phyloP scores from a whole-genome alignment of 2,329 filamentous ascomycete genomes.

The Aureobasidium sp. region DNA sequence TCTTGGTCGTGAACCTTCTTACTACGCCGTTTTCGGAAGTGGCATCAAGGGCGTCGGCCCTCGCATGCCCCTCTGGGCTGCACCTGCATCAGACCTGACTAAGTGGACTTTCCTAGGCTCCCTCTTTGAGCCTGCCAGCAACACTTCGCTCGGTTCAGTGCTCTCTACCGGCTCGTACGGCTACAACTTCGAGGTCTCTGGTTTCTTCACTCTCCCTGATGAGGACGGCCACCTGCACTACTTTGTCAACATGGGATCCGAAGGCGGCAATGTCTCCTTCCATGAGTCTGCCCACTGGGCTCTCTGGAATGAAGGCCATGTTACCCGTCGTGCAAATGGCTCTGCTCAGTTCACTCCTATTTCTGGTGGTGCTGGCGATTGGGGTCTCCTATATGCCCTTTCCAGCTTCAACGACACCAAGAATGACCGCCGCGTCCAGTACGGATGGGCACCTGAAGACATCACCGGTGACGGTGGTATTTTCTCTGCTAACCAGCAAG shows the following conservation, averaged over 20 bases:
- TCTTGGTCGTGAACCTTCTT: constrained; percentile 35
- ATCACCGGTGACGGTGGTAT: constrained; percentile 28
- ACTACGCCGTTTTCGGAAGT: constrained; percentile 38
- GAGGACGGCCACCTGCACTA: constrained; percentile 37
- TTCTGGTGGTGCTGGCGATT: constrained; percentile 38
- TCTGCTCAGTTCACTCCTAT: constrained; percentile 37
- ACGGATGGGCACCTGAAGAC: constrained; percentile 41
- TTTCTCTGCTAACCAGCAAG: constrained; percentile 35
- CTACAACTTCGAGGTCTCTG: constrained; percentile 42
- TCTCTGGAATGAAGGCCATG: constrained; percentile 38
- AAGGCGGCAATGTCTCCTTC: constrained; percentile 38
- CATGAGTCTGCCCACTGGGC: constrained; percentile 34
- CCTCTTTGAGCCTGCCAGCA: constrained; percentile 37
- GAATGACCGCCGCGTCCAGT: constrained; percentile 40
- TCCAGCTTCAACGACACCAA: constrained; percentile 42
- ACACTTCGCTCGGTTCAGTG: constrained; percentile 34
- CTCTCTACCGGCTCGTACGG: constrained; percentile 39
- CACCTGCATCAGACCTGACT: constrained; percentile 36
- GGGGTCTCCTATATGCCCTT: constrained; percentile 38
- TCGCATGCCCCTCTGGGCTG: constrained; percentile 40
- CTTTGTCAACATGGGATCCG: constrained; percentile 36
- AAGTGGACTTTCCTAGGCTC: constrained; percentile 41
- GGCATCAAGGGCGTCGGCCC: constrained; percentile 41
- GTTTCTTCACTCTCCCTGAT: constrained; percentile 39
- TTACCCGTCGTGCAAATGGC: constrained; percentile 36